Evolutionary conservation across 1,284 basidiomycete species (phyloP), one percentile per base, ranked within the genome.

Genomic region (Peniophora sp.): DNA sequence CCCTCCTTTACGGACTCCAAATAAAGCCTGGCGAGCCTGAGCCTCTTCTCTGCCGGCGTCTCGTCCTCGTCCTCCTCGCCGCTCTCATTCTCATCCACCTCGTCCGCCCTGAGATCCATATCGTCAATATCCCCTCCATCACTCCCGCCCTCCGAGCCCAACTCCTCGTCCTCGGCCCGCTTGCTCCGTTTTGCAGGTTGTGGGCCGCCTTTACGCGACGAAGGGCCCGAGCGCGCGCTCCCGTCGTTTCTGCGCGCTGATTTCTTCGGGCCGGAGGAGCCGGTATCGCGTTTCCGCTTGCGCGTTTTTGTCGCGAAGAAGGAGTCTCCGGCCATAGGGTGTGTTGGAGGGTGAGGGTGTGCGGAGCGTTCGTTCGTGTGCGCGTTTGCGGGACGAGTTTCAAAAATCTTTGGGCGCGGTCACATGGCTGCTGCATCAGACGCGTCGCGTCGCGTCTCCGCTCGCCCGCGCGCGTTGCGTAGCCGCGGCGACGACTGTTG

Each of bases 41-140:
- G 74, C 52, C 96, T 73, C 68, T 99, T 98, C 74, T 96, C 86
- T 0, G 93, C 94, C 0, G 94, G 92, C 1, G 95, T 98, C 73
- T 99, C 92, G 58, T 86, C 78, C 54, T 85, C 79, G 57, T 92
- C 84, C 60, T 93, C 92, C 48, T 92, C 90, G 3, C 75, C 83
- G 60, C 83, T 86, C 44, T 74, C 76, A 22, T 72, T 74, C 17
- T 69, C 69, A 53, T 80, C 79, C 1, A 76, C 73, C 49, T 85
- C 83, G 18, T 73, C 70, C 12, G 69, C 79, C 42, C 79, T 71
- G 52, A 94, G 69, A 62, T 94, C 88, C 73, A 93, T 75, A 64
- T 88, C 85, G 59, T 92, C 89, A 50, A 92, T 72, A n/a, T 41
- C 15, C 47, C 69, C 79, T 46, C 75, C 78, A 53, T 81, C 77